Evolutionary conservation across 352 stramenopile species (phyloP).

Genomic region (Phytopythium delawarense): DNA sequence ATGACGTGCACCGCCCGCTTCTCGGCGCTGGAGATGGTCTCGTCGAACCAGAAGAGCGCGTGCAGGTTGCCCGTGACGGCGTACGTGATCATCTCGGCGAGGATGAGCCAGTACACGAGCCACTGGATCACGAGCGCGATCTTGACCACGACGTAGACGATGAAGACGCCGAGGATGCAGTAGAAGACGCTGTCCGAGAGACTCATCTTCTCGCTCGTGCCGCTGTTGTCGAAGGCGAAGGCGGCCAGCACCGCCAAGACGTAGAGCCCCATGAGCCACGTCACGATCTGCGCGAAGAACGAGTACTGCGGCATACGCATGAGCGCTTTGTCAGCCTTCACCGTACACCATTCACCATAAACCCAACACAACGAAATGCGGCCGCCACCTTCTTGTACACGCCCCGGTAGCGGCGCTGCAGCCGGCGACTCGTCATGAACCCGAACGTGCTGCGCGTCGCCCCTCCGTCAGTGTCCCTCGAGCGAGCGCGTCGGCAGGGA

Average conservation of each 20-base stretch:
- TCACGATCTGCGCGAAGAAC: conserved; percentile 41
- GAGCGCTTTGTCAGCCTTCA: no score
- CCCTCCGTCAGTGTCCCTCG: no score
- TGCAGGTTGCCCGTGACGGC: conserved; percentile 41
- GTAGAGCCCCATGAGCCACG: conserved; percentile 51
- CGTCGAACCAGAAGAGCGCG: conserved; percentile 45
- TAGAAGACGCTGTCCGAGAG: conserved; percentile 50
- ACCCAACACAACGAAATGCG: no score
- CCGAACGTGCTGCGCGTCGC: conserved; percentile 32
- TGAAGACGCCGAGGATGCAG: conserved; percentile 34
- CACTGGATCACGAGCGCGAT: conserved; percentile 75
- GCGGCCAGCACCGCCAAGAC: conserved; percentile 41
- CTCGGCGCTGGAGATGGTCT: conserved; percentile 24
- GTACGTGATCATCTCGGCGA: conserved; percentile 56
- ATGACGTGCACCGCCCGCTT: conserved; percentile 21
- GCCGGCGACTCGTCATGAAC: conserved; percentile 48
- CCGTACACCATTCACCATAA: no score
- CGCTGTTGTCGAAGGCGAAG: conserved; percentile 23
- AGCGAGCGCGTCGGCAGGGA: not conserved
- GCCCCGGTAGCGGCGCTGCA: conserved; percentile 49
- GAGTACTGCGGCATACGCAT: conserved; percentile 29
- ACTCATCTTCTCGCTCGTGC: conserved; percentile 13
- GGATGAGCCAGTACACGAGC: conserved; percentile 81
- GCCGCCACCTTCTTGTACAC: conserved; percentile 44
- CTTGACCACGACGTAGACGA: conserved; percentile 64